Evolutionary conservation across 2,329 filamentous ascomycete genomes (phyloP).

Genomic region (Fusarium chuoi): DNA sequence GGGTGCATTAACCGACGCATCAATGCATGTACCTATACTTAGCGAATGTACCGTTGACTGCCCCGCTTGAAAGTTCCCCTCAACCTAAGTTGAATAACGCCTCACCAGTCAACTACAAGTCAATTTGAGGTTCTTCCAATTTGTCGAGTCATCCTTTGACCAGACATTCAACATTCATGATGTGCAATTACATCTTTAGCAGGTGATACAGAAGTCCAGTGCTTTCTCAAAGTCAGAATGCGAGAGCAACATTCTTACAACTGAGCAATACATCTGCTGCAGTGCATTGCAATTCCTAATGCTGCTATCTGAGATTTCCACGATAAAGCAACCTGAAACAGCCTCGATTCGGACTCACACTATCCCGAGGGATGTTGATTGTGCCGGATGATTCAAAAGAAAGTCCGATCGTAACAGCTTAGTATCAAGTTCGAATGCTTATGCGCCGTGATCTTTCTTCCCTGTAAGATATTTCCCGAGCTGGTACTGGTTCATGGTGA

Average conservation of each 20-base stretch:
- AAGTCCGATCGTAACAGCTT: not conserved
- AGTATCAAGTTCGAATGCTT: not conserved
- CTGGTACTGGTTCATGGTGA: not conserved
- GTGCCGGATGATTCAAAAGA: not conserved
- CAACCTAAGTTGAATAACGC: not conserved
- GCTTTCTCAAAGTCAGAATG: not conserved
- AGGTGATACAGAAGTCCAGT: not conserved
- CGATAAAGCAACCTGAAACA: not conserved
- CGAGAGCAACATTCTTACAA: not conserved
- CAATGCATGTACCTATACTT: slow-evolving; percentile 29
- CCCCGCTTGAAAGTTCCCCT: not conserved
- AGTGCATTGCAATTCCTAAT: not conserved
- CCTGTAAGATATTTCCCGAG: not conserved
- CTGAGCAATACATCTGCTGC: not conserved
- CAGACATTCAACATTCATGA: too few relatives aligned
- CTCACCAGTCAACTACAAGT: not conserved
- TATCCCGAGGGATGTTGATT: not conserved
- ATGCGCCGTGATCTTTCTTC: not conserved
- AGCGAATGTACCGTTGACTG: slow-evolving; percentile 2
- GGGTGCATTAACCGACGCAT: not conserved
- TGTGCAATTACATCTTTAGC: not conserved
- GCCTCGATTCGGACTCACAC: not conserved
- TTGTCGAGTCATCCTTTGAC: too few relatives aligned
- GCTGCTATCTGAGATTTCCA: not conserved
- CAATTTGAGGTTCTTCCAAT: too few relatives aligned